These are phyloP conservation scores for Fusarium cicatricum DNA, from an alignment of 2,329 filamentous ascomycete genomes.

Conservation along the genomic window DNA sequence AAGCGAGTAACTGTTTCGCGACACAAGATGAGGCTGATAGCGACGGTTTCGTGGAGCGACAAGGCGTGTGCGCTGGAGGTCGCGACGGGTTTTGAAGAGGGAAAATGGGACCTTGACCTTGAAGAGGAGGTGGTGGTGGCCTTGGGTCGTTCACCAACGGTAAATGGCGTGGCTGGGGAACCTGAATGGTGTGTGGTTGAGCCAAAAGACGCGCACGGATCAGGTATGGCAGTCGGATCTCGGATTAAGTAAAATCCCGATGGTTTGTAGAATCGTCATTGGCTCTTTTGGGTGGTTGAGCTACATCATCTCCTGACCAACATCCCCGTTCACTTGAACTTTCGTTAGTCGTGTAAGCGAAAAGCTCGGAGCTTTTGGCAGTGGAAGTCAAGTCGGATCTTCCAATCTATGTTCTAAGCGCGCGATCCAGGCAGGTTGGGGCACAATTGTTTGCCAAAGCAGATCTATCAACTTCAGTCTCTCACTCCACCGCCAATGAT, in stretches of 20 bases:
- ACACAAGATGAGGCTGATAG: conserved; percentile 34
- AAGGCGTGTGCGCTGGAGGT: conserved; percentile 37
- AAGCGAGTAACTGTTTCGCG: conserved; percentile 36
- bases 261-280: not conserved
- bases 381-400: no score
- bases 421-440: no score
- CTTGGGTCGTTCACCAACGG: conserved; percentile 42
- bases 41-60: conserved; percentile 37
- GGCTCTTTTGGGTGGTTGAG: conserved; percentile 3
- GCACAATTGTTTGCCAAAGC: no score
- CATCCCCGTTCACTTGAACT: not conserved
- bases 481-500: no score
- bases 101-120: conserved; percentile 43
- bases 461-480: no score
- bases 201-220: not conserved
- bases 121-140: conserved; percentile 38
- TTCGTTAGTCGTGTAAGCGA: no score
- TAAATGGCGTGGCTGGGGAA: conserved; percentile 54
- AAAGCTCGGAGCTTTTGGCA: no score
- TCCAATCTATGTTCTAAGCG: no score
- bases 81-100: conserved; percentile 40
- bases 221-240: not conserved
- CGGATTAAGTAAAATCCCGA: conserved; percentile 1
- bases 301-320: conserved; percentile 19
- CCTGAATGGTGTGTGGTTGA: conserved; percentile 27